Evolutionary conservation across 495 filamentous ascomycete genomes (phyloP).

Genomic region (Geoglossum glabrum): DNA sequence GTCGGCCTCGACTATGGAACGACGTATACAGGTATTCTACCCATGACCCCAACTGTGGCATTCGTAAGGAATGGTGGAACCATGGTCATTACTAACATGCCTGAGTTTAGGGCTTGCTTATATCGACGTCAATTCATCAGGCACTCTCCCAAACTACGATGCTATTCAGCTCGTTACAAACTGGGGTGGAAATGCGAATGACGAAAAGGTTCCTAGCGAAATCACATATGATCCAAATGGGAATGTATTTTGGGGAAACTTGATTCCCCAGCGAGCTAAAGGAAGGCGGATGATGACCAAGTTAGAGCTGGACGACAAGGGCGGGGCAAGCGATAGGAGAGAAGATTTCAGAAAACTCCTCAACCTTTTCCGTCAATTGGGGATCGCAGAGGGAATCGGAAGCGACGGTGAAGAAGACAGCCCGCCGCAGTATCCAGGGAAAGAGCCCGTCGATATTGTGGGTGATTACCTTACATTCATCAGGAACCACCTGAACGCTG

Average conservation of each 20-base stretch:
- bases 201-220: background rate
- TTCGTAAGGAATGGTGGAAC: background rate
- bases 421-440: constrained; percentile 1
- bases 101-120: background rate
- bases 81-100: background rate
- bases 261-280: background rate
- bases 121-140: background rate
- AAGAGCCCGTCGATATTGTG: constrained; percentile 3
- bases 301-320: background rate
- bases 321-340: background rate
- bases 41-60: background rate
- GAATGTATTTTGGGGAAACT: background rate
- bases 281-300: background rate
- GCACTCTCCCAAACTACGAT: background rate
- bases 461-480: background rate
- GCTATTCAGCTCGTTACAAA: background rate
- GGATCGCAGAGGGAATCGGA: background rate
- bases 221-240: background rate
- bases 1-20: background rate
- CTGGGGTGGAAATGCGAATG: background rate
- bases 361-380: background rate
- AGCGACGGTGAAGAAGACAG: background rate
- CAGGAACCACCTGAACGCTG: background rate
- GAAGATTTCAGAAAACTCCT: background rate
- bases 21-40: background rate